These are phyloP conservation scores for Inga leiocalycina DNA, from an alignment of 306 rosid genomes.

Conservation along the genomic window DNA sequence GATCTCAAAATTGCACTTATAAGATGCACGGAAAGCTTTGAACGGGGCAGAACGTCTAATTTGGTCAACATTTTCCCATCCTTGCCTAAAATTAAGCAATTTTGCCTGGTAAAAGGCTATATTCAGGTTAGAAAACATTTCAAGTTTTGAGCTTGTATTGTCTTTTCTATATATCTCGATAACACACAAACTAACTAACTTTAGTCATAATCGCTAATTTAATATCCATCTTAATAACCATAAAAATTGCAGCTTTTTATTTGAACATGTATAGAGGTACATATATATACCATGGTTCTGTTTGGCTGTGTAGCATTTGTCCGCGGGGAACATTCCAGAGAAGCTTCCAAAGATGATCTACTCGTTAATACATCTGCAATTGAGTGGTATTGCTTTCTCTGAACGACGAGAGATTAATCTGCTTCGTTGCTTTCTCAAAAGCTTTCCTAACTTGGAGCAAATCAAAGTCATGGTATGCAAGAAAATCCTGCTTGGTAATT, in stretches of 20 bases:
- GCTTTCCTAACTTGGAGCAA: slow-evolving; percentile 24
- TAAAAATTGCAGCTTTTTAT: background rate
- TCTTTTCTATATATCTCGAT: too few species aligned
- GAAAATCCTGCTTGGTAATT: background rate
- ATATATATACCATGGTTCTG: background rate
- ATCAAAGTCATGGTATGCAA: slow-evolving; percentile 23
- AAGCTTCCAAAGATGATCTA: background rate
- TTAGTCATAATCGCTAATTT: too few species aligned
- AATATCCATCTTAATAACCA: too few species aligned
- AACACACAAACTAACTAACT: too few species aligned
- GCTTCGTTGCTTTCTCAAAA: slow-evolving; percentile 13
- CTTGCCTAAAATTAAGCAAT: slow-evolving; percentile 4
- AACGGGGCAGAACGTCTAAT: background rate
- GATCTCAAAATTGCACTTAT: background rate
- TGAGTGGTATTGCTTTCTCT: slow-evolving; percentile 3
- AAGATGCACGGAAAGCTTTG: background rate
- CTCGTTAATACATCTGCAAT: background rate
- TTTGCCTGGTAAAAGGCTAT: background rate
- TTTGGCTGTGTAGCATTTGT: slow-evolving; percentile 14
- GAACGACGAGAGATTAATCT: background rate
- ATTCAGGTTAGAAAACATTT: slow-evolving; percentile 20
- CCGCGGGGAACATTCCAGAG: background rate
- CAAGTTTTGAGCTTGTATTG: background rate
- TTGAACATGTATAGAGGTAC: background rate
- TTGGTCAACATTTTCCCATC: slow-evolving; percentile 1